Evolutionary conservation across 2,329 filamentous ascomycete species (phyloP).

Genomic region (Sporothrix luriei): DNA sequence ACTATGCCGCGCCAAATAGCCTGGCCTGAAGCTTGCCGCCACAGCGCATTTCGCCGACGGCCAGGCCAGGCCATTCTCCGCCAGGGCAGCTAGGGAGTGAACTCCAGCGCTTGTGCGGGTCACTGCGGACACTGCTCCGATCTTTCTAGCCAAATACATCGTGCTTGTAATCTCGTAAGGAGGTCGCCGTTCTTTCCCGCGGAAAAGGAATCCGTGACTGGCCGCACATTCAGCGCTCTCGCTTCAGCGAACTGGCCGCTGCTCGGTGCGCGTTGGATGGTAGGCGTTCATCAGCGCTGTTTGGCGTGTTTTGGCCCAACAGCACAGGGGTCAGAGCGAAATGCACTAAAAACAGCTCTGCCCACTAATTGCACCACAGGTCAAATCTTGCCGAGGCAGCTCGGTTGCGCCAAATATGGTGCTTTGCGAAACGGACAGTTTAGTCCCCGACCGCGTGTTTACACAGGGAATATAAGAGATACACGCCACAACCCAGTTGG

Average conservation of each 20-base stretch:
- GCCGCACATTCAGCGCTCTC: conserved; percentile 10
- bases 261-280: conserved; percentile 4
- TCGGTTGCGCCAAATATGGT: conserved; percentile 8
- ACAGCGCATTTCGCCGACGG: too few species aligned
- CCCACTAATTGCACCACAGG: background rate
- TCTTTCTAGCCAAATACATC: background rate
- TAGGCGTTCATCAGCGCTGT: too few species aligned
- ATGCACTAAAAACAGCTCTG: background rate
- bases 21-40: too few species aligned
- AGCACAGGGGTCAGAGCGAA: background rate
- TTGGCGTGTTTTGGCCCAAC: background rate
- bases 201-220: conserved; percentile 5
- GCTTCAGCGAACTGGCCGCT: background rate
- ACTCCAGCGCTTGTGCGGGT: background rate
- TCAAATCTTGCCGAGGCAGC: conserved; percentile 13
- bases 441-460: background rate
- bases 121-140: background rate
- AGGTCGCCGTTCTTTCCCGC: background rate
- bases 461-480: too few species aligned
- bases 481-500: background rate
- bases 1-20: background rate
- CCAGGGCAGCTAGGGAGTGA: background rate
- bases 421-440: background rate
- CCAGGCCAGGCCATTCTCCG: background rate
- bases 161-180: too few species aligned